A percentile compares a stretch with the other conserved stretches of the same genome.
phyloP scores from a whole-genome alignment of 257 asterid species.

The Solanum paucissectum region DNA sequence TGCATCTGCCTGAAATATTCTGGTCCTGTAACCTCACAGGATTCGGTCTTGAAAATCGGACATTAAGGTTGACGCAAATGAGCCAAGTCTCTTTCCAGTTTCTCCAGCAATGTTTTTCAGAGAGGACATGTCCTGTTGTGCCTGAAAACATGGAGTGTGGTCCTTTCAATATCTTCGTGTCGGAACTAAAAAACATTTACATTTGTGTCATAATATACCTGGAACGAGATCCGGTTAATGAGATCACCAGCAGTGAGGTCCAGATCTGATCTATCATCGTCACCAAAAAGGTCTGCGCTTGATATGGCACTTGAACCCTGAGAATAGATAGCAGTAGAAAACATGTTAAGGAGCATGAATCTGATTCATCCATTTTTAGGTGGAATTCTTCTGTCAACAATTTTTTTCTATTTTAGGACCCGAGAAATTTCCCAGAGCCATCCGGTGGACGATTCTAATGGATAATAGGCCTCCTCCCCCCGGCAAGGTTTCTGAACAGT shows the following conservation, averaged over 20 bases:
- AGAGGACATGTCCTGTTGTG: slow-evolving; percentile 90
- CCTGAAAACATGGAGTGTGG: slow-evolving; percentile 26
- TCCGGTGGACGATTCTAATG: neutral
- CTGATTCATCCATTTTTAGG: neutral
- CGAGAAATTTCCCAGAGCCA: neutral
- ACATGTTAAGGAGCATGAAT: neutral
- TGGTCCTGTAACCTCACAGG: slow-evolving; percentile 27
- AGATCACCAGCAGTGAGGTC: slow-evolving; percentile 77
- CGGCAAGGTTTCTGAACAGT: neutral
- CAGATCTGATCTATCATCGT: slow-evolving; percentile 16
- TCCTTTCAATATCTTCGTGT: neutral
- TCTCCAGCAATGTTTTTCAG: slow-evolving; percentile 91
- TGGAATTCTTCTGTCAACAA: neutral
- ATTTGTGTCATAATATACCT: slow-evolving; percentile 31
- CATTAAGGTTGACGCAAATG: slow-evolving; percentile 64
- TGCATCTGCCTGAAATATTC: neutral
- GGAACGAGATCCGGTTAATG: slow-evolving; percentile 82
- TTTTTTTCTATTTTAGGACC: neutral
- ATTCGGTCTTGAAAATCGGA: slow-evolving; percentile 91
- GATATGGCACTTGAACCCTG: slow-evolving; percentile 91
- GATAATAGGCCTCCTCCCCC: neutral
- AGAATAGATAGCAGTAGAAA: neutral
- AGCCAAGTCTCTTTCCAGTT: slow-evolving; percentile 81
- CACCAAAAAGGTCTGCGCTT: slow-evolving; percentile 90
- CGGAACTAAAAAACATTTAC: neutral